Evolutionary conservation across 2,329 filamentous ascomycete species (phyloP).

Genomic region (Magnaporthiopsis incrustans): DNA sequence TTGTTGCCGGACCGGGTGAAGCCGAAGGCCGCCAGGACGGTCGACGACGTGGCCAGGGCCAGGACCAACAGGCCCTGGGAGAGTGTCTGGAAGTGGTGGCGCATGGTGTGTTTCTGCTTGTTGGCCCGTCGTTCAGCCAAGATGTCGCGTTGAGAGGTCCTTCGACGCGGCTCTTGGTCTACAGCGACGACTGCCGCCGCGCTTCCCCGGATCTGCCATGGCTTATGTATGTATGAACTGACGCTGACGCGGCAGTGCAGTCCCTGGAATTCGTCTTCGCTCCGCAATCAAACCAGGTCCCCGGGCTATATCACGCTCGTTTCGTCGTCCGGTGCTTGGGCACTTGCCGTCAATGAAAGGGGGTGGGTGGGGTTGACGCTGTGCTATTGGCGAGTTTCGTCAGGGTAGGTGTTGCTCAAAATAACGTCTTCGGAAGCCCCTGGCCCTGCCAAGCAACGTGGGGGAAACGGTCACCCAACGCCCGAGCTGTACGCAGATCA

Average conservation of each 20-base stretch:
- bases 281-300: background rate
- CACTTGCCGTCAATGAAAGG: too few relatives aligned
- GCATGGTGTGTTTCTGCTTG: background rate
- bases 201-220: background rate
- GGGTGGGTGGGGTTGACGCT: background rate
- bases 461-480: background rate
- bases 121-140: background rate
- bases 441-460: background rate
- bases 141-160: background rate
- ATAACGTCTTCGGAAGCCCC: background rate
- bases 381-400: background rate
- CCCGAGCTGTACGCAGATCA: background rate
- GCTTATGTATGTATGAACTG: background rate
- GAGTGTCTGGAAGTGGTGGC: background rate
- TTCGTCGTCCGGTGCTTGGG: background rate
- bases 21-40: constrained; percentile 32
- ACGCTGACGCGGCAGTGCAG: background rate
- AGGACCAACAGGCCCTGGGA: constrained; percentile 2
- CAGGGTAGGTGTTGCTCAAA: background rate
- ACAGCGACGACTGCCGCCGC: background rate
- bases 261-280: background rate
- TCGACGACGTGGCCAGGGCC: background rate
- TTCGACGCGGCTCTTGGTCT: background rate
- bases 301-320: background rate
- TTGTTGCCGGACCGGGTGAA: constrained; percentile 30